Percentiles rank a stretch among this genome's conserved stretches.
Conservation (phyloP, 2,329 filamentous ascomycete genomes). For the Stachybotrys chartarum region DNA sequence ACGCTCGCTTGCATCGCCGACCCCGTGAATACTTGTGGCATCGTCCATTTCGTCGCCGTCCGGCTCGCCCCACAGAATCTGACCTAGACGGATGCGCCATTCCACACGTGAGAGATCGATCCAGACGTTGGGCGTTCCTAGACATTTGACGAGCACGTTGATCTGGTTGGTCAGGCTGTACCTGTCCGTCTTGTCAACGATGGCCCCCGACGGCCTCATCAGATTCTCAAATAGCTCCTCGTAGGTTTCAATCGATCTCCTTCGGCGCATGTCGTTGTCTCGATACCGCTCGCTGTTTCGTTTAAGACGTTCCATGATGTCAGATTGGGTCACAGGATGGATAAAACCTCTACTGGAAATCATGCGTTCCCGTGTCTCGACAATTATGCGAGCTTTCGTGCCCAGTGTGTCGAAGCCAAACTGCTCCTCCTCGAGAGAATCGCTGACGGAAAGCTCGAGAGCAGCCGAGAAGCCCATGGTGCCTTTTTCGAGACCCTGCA, state of each 20-base stretch:
- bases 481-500: constrained; percentile 64
- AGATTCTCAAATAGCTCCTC: constrained; percentile 55
- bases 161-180: constrained; percentile 65
- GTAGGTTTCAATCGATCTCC: constrained; percentile 50
- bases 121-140: constrained; percentile 62
- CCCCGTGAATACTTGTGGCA: constrained; percentile 42
- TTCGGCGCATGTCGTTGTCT: constrained; percentile 41
- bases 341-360: constrained; percentile 46
- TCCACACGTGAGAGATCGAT: constrained; percentile 68
- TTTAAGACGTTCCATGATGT: constrained; percentile 51
- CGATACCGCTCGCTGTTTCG: constrained; percentile 49
- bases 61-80: constrained; percentile 59
- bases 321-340: constrained; percentile 48
- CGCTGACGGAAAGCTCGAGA: constrained; percentile 56
- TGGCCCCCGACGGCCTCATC: constrained; percentile 47
- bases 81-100: constrained; percentile 66
- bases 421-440: constrained; percentile 56
- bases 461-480: constrained; percentile 64
- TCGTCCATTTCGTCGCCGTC: constrained; percentile 46
- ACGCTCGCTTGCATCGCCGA: constrained; percentile 39
- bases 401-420: constrained; percentile 51
- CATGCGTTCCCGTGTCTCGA: constrained; percentile 51
- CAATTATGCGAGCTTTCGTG: constrained; percentile 45
- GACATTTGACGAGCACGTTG: constrained; percentile 56
- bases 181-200: constrained; percentile 50